Conservation (phyloP, 305 asterid genomes). For the Solanum hybrid region DNA sequence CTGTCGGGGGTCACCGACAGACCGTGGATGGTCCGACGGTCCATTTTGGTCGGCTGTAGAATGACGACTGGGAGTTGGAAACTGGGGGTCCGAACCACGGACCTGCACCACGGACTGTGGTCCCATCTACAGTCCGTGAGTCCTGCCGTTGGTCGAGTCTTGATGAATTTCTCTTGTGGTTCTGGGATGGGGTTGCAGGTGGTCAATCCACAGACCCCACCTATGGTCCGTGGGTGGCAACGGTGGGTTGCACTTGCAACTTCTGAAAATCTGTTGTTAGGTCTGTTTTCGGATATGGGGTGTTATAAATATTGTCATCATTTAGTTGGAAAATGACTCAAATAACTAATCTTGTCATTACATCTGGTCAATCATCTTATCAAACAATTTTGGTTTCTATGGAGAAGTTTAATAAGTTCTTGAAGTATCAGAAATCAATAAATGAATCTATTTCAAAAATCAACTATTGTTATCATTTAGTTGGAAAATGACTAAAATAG, state of each 20-base stretch:
- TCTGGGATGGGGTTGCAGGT: too few relatives aligned
- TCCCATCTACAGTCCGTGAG: too few relatives aligned
- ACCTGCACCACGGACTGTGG: fast-evolving
- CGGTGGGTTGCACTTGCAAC: too few relatives aligned
- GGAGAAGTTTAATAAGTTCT: not conserved
- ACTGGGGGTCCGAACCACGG: too few relatives aligned
- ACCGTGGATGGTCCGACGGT: too few relatives aligned
- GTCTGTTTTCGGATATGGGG: too few relatives aligned
- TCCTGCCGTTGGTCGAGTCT: too few relatives aligned
- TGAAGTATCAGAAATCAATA: not conserved
- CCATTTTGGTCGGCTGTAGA: too few relatives aligned
- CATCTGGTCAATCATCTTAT: not conserved
- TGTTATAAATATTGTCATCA: not conserved
- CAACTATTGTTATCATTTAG: not conserved
- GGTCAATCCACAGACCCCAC: too few relatives aligned
- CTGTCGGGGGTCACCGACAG: fast-evolving
- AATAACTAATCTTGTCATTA: not conserved
- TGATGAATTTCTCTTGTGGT: fast-evolving
- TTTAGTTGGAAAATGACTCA: not conserved
- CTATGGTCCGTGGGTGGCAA: too few relatives aligned
- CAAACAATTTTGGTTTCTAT: not conserved
- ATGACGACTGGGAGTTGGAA: too few relatives aligned
- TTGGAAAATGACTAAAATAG: not conserved
- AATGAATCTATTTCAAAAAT: not conserved
- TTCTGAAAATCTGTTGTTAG: too few relatives aligned